Conservation (phyloP, 176 grass and related monocot species). For the Avena atlantica region DNA sequence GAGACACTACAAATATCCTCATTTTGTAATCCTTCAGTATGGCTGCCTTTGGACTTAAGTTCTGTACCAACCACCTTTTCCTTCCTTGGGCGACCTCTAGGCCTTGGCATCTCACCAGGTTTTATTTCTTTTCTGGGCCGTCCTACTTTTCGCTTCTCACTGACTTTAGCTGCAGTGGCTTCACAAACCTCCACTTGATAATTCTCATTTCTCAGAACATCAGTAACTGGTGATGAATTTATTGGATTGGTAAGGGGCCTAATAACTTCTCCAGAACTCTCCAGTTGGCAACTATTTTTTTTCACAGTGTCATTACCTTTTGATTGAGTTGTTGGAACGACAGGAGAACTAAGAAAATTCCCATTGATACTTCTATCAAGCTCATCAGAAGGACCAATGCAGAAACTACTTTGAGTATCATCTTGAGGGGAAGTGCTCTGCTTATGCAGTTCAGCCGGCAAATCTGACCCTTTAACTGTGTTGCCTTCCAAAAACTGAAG, state of each 20-base stretch:
- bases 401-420: background rate
- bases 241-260: conserved; percentile 14
- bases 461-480: conserved; percentile 11
- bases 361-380: conserved; percentile 12
- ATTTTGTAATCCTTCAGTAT: conserved; percentile 29
- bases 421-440: conserved; percentile 2
- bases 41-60: conserved; percentile 37
- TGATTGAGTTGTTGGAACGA: conserved; percentile 24
- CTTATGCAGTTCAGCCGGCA: conserved; percentile 33
- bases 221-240: conserved; percentile 33
- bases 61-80: conserved; percentile 31
- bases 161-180: conserved; percentile 39
- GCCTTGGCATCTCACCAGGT: conserved; percentile 48
- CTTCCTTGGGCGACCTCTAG: conserved; percentile 56
- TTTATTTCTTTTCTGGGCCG: conserved; percentile 44
- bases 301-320: conserved; percentile 4
- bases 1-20: conserved; percentile 18
- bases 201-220: conserved; percentile 42
- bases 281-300: background rate
- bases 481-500: conserved; percentile 32
- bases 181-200: conserved; percentile 44
- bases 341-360: background rate
- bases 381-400: conserved; percentile 10
- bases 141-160: conserved; percentile 41
- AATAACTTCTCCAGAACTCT: conserved; percentile 27